phyloP scores from a whole-genome alignment of 2,329 filamentous ascomycete species.

The Trichoderma polysporum region DNA sequence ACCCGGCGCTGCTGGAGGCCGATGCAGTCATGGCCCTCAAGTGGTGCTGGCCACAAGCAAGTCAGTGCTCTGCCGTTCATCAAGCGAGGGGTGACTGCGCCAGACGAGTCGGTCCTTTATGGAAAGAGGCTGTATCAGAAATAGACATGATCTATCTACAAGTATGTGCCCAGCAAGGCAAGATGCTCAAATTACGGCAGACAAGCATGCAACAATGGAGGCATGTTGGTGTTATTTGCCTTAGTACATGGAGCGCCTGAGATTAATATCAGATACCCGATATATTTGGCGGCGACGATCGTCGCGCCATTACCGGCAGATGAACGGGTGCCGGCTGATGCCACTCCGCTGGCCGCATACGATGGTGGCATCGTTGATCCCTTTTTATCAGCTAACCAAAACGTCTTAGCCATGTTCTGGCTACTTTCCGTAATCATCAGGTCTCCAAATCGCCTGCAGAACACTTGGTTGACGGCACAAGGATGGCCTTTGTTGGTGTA shows the following conservation, averaged over 20 bases:
- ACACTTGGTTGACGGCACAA: not conserved
- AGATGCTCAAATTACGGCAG: not conserved
- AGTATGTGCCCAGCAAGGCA: not conserved
- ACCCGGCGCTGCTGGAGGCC: not conserved
- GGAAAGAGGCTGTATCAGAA: not conserved
- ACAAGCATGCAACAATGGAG: not conserved
- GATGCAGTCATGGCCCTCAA: not conserved
- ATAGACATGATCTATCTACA: not conserved
- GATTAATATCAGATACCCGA: conserved; percentile 20
- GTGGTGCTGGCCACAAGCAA: not conserved
- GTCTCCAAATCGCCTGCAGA: not conserved
- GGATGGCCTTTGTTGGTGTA: not conserved
- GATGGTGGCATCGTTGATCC: conserved; percentile 13
- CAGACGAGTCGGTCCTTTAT: not conserved
- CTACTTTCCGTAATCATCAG: not conserved
- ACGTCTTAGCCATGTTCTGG: not conserved
- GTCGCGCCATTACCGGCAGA: conserved; percentile 17
- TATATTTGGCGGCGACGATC: conserved; percentile 18
- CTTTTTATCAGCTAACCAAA: not conserved
- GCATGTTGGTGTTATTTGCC: not conserved
- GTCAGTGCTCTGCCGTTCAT: not conserved
- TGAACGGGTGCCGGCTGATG: conserved; percentile 16
- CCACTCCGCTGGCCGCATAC: conserved; percentile 9
- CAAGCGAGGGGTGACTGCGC: not conserved
- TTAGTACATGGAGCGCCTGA: not conserved